Base-by-base conservation (phyloP, 2,329 filamentous ascomycete species). In the Sporothrix pallida region DNA sequence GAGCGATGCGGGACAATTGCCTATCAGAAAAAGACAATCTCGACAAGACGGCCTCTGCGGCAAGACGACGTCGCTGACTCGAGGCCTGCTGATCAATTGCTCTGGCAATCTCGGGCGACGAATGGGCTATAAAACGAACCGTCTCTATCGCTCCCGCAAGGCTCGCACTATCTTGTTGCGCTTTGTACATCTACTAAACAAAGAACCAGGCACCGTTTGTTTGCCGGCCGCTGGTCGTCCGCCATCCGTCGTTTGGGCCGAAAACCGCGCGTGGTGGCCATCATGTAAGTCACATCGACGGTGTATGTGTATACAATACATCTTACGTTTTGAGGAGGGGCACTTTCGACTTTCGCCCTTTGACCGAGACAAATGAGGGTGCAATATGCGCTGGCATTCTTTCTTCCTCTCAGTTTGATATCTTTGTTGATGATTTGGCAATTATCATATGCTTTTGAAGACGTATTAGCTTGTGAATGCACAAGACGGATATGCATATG, bases 401-500 rank as follows among this genome's bases (percentile, higher is more conserved):
- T 58, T 58, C n/a, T 17, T 37, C 26, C 12, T 37, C n/a, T 17
- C 31, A 37, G 7, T 6, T 6, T 37, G 31, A 37, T 37, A 7
- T 37, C 31, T 37, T 37, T 37, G 31, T 37, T 37, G 31, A 37
- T 37, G 31, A 37, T 17, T 31, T 26, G 44, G 65, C 65, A 46
- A 20, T 52, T 52, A 68, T 68, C 65, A 68, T 46, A 52, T 68
- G 65, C 44, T 52, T 68, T 50, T 26, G 20, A 17, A 26, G 20
- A 12, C n/a, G 20, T 44, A 26, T n/a, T 52, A 13, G 65, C 65
- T 68, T 68, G 65, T 68, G 65, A 37, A 5, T 68, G 65, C 46
- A 15, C 44, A 48, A 23, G 42, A 67, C 62, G 62, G 42, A 67
- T 48, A 52, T 52, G 44, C 65, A 68, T 37, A 52, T 68, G 65